A percentile compares a stretch with the other conserved stretches of the same genome.
phyloP scores from a whole-genome alignment of 179 eudicot species.

The Sideroxylon spinosum region DNA sequence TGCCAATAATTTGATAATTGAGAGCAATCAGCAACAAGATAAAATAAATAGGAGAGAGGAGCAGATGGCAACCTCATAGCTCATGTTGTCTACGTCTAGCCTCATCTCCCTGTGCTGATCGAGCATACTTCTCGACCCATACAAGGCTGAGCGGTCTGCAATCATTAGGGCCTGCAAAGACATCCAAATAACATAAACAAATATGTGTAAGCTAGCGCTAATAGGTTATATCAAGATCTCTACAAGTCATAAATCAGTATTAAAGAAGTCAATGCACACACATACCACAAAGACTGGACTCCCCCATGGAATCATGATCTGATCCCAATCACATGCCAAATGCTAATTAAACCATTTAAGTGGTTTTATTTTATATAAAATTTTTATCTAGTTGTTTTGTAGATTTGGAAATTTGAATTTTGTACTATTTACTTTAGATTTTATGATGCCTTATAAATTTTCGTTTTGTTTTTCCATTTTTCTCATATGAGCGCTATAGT shows the following conservation, averaged over 20 bases:
- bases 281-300: no score
- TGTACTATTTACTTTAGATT: no score
- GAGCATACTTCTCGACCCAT: conserved; percentile 49
- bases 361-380: no score
- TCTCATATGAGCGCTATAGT: no score
- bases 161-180: conserved; percentile 57
- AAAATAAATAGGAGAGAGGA: neutral
- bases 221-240: neutral
- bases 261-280: no score
- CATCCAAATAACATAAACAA: neutral
- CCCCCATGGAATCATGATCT: no score
- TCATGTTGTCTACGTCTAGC: conserved; percentile 54
- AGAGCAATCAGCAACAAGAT: conserved; percentile 9
- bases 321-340: no score
- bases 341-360: no score
- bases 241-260: neutral
- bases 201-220: neutral
- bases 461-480: no score
- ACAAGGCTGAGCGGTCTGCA: conserved; percentile 48
- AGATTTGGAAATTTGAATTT: no score
- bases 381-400: no score
- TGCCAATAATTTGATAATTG: conserved; percentile 9
- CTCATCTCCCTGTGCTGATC: conserved; percentile 59
- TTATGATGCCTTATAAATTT: no score
- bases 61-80: conserved; percentile 58